Base-by-base conservation (phyloP, 2,329 filamentous ascomycete genomes). In the Arthroderma uncinatum region DNA sequence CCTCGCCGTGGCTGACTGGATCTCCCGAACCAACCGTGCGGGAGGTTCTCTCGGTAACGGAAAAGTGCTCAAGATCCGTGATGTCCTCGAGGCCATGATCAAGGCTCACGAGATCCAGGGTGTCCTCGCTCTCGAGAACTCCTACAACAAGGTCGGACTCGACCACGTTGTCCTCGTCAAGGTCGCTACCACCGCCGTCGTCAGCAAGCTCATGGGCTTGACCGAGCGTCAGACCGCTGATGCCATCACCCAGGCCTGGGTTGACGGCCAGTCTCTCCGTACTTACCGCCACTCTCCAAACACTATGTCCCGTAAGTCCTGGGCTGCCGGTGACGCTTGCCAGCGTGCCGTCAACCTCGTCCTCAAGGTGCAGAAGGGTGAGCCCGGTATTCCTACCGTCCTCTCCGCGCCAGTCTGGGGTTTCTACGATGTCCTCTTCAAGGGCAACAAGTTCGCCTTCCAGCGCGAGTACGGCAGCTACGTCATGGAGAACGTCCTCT, bases 401-500 rank as follows among this genome's bases (percentile, higher is more conserved):
- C 83, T 98, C 59, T 93, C 89, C 53, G 90, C 92, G 8, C 90
- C 90, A 37, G 84, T 85, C 58, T 98, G 93, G 93, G 93, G 93
- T 59, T 98, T 97, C 82, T 98, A 98, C 77, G 93, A 98, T 70
- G 91, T 97, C 63, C 82, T 94, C 62, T 98, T 97, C 81, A 89
- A 91, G 78, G 90, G 90, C 76, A 89, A 94, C 68, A 88, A 88
- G 75, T 98, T 98, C 72, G 79, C 90, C 73, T 98, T 96, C 81
- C 92, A 97, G 80, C 85, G 93, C 62, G 84, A 86, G 59, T 98
- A 98, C 70, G 92, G 91, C 70, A 95, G 87, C 79, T 98, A 98
- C 74, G 93, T 98, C 64, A 98, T 98, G 93, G 93, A 98, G 83
- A 98, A 97, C 70, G 90, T 98, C 60, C 84, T 98, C 62, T 98